Evolutionary conservation across 2,329 filamentous ascomycete species (phyloP).

Genomic region (Madurella fahalii): DNA sequence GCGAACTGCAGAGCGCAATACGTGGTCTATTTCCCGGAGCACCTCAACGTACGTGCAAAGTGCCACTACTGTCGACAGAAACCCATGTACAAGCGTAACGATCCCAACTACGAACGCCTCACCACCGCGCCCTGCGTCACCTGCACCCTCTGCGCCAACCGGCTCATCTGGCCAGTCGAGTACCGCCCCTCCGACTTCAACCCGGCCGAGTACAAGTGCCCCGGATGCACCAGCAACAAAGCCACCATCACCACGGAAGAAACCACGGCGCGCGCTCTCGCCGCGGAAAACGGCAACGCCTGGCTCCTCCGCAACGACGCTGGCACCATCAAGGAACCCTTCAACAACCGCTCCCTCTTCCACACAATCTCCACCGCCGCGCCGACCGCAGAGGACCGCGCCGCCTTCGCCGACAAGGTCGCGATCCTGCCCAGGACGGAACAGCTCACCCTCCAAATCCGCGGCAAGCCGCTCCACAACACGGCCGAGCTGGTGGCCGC

Average conservation of each 20-base stretch:
- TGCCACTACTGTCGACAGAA: slow-evolving; percentile 45
- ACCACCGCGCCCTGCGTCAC: slow-evolving; percentile 39
- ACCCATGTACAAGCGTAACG: not conserved
- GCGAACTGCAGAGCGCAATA: slow-evolving; percentile 45
- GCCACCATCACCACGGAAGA: slow-evolving; percentile 36
- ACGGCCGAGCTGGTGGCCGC: slow-evolving; percentile 30
- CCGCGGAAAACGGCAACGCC: slow-evolving; percentile 37
- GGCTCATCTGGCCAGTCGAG: slow-evolving; percentile 43
- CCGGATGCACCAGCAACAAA: slow-evolving; percentile 35
- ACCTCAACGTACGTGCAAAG: slow-evolving; percentile 43
- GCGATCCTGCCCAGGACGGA: slow-evolving; percentile 8
- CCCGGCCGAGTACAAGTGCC: slow-evolving; percentile 35
- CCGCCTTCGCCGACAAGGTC: slow-evolving; percentile 35
- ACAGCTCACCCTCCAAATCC: slow-evolving; percentile 28
- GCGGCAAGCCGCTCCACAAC: slow-evolving; percentile 43
- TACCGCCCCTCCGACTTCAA: slow-evolving; percentile 38
- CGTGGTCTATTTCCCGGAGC: slow-evolving; percentile 42
- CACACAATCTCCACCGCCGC: slow-evolving; percentile 32
- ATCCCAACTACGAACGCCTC: slow-evolving; percentile 3
- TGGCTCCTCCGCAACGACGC: slow-evolving; percentile 44
- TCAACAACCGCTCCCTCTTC: slow-evolving; percentile 40
- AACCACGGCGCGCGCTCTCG: slow-evolving; percentile 36
- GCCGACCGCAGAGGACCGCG: slow-evolving; percentile 25
- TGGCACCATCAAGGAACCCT: slow-evolving; percentile 32
- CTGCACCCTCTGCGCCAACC: slow-evolving; percentile 42